phyloP scores from a whole-genome alignment of 352 stramenopile species.

The Peronospora belbahrii region DNA sequence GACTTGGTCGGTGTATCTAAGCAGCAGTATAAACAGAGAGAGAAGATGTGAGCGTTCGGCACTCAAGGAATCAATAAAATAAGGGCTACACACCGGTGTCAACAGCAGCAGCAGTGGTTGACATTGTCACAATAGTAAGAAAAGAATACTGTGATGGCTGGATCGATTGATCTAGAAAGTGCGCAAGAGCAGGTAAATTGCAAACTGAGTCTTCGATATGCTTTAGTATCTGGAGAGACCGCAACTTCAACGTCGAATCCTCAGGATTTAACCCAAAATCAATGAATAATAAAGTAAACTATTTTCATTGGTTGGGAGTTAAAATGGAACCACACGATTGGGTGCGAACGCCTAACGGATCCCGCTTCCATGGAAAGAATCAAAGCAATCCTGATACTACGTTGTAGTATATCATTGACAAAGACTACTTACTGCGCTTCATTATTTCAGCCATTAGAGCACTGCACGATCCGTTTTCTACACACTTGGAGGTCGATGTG shows the following conservation, averaged over 20 bases:
- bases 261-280: not conserved
- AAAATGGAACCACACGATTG: not conserved
- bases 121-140: constrained; percentile 10
- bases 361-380: constrained; percentile 8
- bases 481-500: not conserved
- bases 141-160: not conserved
- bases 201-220: constrained; percentile 18
- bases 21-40: not conserved
- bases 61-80: too few species aligned
- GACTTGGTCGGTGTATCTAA: constrained; percentile 30
- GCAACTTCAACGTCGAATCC: constrained; percentile 18
- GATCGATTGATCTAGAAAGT: constrained; percentile 13
- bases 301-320: constrained; percentile 4
- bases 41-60: not conserved
- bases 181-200: constrained; percentile 21
- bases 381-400: not conserved
- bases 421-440: not conserved
- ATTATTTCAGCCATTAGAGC: not conserved
- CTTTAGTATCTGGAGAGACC: too few species aligned
- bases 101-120: constrained; percentile 34
- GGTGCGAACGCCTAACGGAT: not conserved
- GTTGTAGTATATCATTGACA: too few species aligned
- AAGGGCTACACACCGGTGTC: constrained; percentile 23
- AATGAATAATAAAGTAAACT: not conserved
- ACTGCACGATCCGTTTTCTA: not conserved